phyloP scores from a whole-genome alignment of 306 rosid genomes.

The Benincasa hispida region DNA sequence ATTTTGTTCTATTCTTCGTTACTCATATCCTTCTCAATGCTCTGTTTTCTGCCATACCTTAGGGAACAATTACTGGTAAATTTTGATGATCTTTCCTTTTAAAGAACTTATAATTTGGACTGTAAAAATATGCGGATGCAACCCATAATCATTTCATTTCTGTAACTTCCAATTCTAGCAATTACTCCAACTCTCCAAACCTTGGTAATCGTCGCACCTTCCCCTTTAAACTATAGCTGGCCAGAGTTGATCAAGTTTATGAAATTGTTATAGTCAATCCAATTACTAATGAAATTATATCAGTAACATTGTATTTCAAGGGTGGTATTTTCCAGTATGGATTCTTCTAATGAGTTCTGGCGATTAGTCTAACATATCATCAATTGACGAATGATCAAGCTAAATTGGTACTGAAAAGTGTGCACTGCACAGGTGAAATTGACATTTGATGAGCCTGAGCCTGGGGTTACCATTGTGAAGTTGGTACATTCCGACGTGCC shows the following conservation, averaged over 20 bases:
- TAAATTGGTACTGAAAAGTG: not conserved
- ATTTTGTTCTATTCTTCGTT: not conserved
- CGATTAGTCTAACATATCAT: not conserved
- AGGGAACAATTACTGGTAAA: not conserved
- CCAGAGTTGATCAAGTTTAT: not conserved
- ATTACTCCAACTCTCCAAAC: not conserved
- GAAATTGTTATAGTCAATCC: not conserved
- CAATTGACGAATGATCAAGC: not conserved
- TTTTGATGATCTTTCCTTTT: not conserved
- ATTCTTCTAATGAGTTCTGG: not conserved
- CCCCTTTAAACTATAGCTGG: not conserved
- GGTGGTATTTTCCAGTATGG: not conserved
- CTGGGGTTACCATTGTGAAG: conserved; percentile 64
- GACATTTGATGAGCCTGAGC: conserved; percentile 71
- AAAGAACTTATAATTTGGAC: not conserved
- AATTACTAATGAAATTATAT: not conserved
- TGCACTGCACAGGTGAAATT: conserved; percentile 62
- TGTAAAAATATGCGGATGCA: not conserved
- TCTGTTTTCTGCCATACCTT: not conserved
- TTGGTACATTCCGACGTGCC: conserved; percentile 75
- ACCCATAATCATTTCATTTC: not conserved
- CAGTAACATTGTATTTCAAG: not conserved
- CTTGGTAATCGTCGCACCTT: too few species aligned
- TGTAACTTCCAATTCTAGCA: not conserved
- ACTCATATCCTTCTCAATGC: not conserved